Evolutionary conservation across 768 basidiomycete species (phyloP), one percentile per base, ranked within the genome.

Genomic region (Lepiota subincarnata): DNA sequence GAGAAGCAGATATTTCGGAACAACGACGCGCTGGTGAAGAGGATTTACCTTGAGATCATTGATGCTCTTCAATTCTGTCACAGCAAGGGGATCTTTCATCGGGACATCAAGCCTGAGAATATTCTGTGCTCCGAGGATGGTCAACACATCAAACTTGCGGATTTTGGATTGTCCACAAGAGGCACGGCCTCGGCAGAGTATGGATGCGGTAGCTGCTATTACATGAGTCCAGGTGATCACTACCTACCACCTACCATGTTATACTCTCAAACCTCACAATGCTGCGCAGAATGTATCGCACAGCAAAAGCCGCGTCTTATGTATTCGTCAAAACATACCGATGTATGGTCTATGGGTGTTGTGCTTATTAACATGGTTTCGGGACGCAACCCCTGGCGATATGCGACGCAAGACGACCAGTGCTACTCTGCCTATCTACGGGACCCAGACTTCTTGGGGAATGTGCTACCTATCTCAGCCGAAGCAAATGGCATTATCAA

Each of bases 81-180:
- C 61, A 65, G 71, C 38, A 73, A 74, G 38, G 80, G 83, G 8
- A 81, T 94, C 57, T 91, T 79, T 63, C 92, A 94, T 68, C 86
- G 91, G 20, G 90, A 93, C 62, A 78, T 95, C 62, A 93, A 94
- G 67, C 91, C 91, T 0, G 92, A 92, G 65, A 91, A 86, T 65
- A 75, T 92, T 22, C 70, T 93, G 35, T 83, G 81, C 62, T 77
- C 66, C 55, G 69, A 66, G 62, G 81, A 68, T 47, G 83, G 84
- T 13, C 62, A 66, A 38, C 68, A 71, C 56, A 73, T 91, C 34
- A 76, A 74, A 52, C 73, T 92, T 46, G 82, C 87, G 6, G 91
- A 93, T 68, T 93, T 92, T 74, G 91, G 92, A 13, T 71, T 91
- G 38, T 78, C 82, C 0, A 85, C 80, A 6, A 70, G 68, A 46